Evolutionary conservation across 768 basidiomycete genomes (phyloP).

Genomic region (Saitozyma podzolica): DNA sequence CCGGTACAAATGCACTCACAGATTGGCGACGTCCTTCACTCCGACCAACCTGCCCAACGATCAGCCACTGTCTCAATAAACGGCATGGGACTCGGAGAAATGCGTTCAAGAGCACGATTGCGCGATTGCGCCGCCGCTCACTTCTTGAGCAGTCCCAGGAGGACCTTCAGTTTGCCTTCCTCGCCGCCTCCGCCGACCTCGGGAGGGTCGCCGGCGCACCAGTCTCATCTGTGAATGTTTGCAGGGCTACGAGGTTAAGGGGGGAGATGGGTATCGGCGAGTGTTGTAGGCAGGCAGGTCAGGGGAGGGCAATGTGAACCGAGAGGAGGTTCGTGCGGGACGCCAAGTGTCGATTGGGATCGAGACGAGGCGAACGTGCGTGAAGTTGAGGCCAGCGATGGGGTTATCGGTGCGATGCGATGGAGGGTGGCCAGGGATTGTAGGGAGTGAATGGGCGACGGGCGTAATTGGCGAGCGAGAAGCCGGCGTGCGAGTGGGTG

Average conservation of each 20-base stretch:
- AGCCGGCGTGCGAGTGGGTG: no score
- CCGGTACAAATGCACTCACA: conserved; percentile 60
- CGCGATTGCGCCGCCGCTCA: conserved; percentile 51
- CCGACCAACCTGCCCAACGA: conserved; percentile 59
- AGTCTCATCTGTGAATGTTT: conserved; percentile 42
- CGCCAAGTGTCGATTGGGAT: background rate
- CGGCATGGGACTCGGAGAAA: background rate
- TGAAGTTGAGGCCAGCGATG: background rate
- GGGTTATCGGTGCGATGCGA: no score
- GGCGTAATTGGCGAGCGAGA: no score
- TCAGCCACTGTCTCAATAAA: background rate
- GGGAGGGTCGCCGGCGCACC: conserved; percentile 46
- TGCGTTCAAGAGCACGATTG: no score
- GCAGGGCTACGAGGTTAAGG: conserved; percentile 17
- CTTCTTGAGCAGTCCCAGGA: conserved; percentile 84
- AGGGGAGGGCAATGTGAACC: background rate
- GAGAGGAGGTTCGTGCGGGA: conserved; percentile 3
- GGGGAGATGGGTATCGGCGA: conserved; percentile 6
- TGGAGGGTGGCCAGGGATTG: no score
- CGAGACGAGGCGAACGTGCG: background rate
- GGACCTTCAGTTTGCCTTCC: conserved; percentile 91
- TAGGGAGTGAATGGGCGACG: no score
- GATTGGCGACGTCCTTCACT: conserved; percentile 90
- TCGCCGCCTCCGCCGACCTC: conserved; percentile 59
- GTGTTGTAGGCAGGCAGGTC: background rate